These are phyloP conservation scores for Pseudogymnoascus sp. DNA, from an alignment of 2,329 filamentous ascomycete species.

Conservation along the genomic window DNA sequence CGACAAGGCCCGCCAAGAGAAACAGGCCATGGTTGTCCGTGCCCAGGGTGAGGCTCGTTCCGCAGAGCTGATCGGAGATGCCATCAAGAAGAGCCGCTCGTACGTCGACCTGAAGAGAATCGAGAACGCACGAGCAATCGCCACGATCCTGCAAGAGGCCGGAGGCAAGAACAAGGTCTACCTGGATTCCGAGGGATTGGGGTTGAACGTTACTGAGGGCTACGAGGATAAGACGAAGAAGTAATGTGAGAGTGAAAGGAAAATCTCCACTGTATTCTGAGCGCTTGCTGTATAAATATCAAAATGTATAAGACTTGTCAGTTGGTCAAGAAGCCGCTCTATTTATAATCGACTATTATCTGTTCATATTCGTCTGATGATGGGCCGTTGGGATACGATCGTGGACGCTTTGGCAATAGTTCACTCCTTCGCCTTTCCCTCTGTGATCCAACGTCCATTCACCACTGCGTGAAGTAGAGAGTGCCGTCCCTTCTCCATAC, in stretches of 20 bases:
- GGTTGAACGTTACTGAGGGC: constrained; percentile 69
- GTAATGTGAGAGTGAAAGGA: constrained; percentile 29
- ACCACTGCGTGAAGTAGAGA: not conserved
- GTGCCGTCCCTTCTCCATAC: not conserved
- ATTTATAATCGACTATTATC: constrained; percentile 8
- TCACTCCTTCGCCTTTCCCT: not conserved
- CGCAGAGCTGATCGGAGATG: constrained; percentile 94
- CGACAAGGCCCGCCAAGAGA: constrained; percentile 98
- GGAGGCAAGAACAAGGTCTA: constrained; percentile 89
- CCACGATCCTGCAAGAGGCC: constrained; percentile 74
- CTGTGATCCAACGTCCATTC: not conserved
- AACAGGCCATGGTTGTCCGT: constrained; percentile 96
- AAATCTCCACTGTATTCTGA: constrained; percentile 42
- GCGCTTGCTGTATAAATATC: constrained; percentile 18
- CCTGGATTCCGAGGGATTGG: constrained; percentile 82
- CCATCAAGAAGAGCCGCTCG: constrained; percentile 97
- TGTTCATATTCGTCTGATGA: not conserved
- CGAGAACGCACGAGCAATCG: constrained; percentile 87
- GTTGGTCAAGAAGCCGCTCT: constrained; percentile 7
- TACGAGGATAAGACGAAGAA: constrained; percentile 38
- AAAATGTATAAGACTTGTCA: constrained; percentile 10
- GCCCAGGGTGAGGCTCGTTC: constrained; percentile 98
- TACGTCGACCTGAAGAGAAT: constrained; percentile 98
- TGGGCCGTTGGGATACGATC: not conserved
- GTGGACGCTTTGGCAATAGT: not conserved